Conservation (phyloP, 495 filamentous ascomycete species). For the Neurospora sp. region DNA sequence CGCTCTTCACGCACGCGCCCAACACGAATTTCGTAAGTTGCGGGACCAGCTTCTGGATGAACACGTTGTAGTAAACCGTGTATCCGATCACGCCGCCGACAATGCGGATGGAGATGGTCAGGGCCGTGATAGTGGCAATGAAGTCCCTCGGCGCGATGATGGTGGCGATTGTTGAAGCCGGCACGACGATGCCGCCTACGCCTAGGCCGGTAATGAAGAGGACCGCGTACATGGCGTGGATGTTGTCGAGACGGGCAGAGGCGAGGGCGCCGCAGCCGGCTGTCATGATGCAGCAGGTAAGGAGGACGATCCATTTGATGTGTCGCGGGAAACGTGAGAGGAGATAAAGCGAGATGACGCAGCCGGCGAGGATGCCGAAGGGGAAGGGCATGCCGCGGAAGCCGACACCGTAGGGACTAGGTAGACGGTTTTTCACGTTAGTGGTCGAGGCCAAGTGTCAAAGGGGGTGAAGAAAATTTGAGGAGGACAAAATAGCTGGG, state of each 20-base stretch:
- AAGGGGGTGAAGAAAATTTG: neutral
- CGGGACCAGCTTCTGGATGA: constrained; percentile 52
- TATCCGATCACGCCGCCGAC: constrained; percentile 65
- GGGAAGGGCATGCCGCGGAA: constrained; percentile 57
- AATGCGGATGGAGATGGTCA: constrained; percentile 65
- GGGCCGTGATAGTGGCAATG: constrained; percentile 62
- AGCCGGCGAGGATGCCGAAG: constrained; percentile 52
- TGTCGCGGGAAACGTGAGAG: constrained; percentile 51
- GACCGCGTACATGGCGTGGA: constrained; percentile 50
- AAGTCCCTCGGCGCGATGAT: constrained; percentile 66
- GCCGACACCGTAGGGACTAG: constrained; percentile 49
- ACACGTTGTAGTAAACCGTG: constrained; percentile 68
- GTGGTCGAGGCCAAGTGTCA: neutral
- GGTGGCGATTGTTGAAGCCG: constrained; percentile 45
- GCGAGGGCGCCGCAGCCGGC: constrained; percentile 57
- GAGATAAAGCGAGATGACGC: constrained; percentile 51
- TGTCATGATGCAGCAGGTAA: constrained; percentile 57
- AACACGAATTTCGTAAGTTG: constrained; percentile 42
- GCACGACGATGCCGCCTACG: constrained; percentile 66
- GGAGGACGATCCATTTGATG: constrained; percentile 54
- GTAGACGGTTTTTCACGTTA: neutral
- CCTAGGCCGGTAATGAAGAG: constrained; percentile 57
- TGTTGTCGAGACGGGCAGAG: constrained; percentile 46
- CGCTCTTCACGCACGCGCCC: constrained; percentile 40
- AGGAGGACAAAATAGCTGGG: neutral